Base-by-base conservation (phyloP, 2,329 filamentous ascomycete species). In the Talaromyces pinophilus region DNA sequence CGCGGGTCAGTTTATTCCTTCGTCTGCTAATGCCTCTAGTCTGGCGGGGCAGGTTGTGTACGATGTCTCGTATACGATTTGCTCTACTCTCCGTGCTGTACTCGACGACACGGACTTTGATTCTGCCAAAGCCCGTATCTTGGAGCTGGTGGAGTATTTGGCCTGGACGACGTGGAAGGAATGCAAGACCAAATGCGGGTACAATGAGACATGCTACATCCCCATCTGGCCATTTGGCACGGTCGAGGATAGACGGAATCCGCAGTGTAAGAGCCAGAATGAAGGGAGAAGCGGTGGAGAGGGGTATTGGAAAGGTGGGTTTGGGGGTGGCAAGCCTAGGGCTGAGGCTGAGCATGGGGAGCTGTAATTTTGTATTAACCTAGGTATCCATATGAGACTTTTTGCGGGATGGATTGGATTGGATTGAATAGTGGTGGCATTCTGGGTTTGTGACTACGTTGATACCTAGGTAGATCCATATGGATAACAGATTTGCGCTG, bases 201-300 rank as follows among this genome's bases (percentile, higher is more conserved):
- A 80, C 7, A 81, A 85, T 54, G 83, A 90, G 74, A 74, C 88
- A 2, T 87, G 87, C 68, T 82, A 86, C 55, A 79, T 89, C n/a
- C 86, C 87, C 1, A 88, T 90, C 71, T 90, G 87, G 87, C 88
- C 87, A 0, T 79, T 83, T 72, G 87, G 87, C 0, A 79, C 76
- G 0, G 71, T 77, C 0, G 80, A 86, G 30, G 87, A 90, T 71
- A 85, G 87, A 70, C 81, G 79, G 38, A 72, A 77, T 50, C 85
- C 85, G 5, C 72, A 73, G 40, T 87, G 85, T 64, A 70, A 72
- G 61, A 74, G 78, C 70, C 52, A 71, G 69, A 5, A 70, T 19
- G 52, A 61, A 38, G 35, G 4, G 33, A n/a, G n/a, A 17, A 30
- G 30, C 35, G 42, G 19, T 28, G 60, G 59, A 2, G 60, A 66